Evolutionary conservation across 108 stramenopile species (phyloP), one percentile per base, ranked within the genome.

Genomic region (Cyclostephanos tholiformis): DNA sequence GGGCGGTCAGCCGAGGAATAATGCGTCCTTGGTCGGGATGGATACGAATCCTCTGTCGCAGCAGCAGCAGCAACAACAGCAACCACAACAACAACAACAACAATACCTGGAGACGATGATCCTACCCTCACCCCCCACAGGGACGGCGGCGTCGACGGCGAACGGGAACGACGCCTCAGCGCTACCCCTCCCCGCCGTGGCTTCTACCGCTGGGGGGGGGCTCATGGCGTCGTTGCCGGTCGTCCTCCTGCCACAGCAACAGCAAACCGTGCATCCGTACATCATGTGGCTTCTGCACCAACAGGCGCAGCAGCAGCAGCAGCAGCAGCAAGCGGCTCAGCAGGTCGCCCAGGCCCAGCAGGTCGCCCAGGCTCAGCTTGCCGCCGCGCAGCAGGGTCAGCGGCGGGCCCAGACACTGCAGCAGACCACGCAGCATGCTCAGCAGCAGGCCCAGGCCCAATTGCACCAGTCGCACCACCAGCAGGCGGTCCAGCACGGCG

Each of bases 301-400:
- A 2, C 72, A 65, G 35, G 68, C 71, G 48, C 44, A 29, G 68
- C 23, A 25, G 72, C 72, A 25, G 12, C 71, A 10, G 60, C 64
- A 27, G 67, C 72, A 73, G 79, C 79, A 73, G 62, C 77, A 79
- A 57, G 58, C 78, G 67, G 26, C 77, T 60, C 50, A 66, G 46
- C 73, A 67, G 26, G 71, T 66, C 23, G 70, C 30, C 27, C 60
- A 41, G 44, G 44, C 29, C 22, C 67, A 69, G 53, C n/a, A 67
- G 26, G 71, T 66, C 65, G 55, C 69, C 68, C 73, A 74, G 30
- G 41, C 17, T 14, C 46, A 43, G n/a, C n/a, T n/a, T n/a, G n/a
- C n/a, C n/a, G n/a, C n/a, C n/a, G n/a, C n/a, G 72, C 72, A 55
- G 14, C 71, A 10, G 60, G 50, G 17, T 62, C 79, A 80, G 79